A percentile compares a stretch with the other conserved stretches of the same genome.
These are phyloP conservation scores for Mrakia gelida DNA, from an alignment of 768 basidiomycete genomes.

Conservation along the genomic window DNA sequence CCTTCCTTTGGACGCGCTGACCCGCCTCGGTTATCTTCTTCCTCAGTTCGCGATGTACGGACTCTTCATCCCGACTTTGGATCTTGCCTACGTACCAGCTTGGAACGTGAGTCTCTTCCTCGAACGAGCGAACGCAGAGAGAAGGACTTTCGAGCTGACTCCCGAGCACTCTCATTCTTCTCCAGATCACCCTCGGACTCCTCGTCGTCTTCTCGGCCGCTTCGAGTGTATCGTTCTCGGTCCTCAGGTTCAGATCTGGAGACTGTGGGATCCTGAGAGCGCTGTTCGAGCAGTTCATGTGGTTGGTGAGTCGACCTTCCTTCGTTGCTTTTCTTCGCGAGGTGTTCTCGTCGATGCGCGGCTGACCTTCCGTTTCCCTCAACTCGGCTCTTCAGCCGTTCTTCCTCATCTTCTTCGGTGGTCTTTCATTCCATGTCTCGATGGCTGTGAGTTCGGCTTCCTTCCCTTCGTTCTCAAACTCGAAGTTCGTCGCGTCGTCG, in stretches of 20 bases:
- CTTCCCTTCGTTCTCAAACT: no score
- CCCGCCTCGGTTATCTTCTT: slow-evolving; percentile 36
- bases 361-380: neutral
- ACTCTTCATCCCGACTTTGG: slow-evolving; percentile 38
- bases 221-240: neutral
- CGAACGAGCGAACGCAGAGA: no score
- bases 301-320: slow-evolving; percentile 13
- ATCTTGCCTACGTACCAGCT: slow-evolving; percentile 20
- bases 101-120: neutral
- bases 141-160: no score
- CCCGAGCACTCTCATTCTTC: no score
- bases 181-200: neutral
- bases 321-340: slow-evolving; percentile 1
- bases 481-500: neutral
- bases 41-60: slow-evolving; percentile 34
- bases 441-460: slow-evolving; percentile 17
- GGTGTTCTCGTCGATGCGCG: neutral
- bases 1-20: slow-evolving; percentile 33
- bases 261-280: slow-evolving; percentile 39
- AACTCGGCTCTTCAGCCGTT: no score
- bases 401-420: slow-evolving; percentile 5
- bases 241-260: slow-evolving; percentile 42
- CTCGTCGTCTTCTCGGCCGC: slow-evolving; percentile 15
- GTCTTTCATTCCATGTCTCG: slow-evolving; percentile 26
- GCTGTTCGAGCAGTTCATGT: slow-evolving; percentile 41